A percentile compares a stretch with the other conserved stretches of the same genome.
Evolutionary conservation across 2,329 filamentous ascomycete genomes (phyloP).

Genomic region (Metarhizium rileyi): DNA sequence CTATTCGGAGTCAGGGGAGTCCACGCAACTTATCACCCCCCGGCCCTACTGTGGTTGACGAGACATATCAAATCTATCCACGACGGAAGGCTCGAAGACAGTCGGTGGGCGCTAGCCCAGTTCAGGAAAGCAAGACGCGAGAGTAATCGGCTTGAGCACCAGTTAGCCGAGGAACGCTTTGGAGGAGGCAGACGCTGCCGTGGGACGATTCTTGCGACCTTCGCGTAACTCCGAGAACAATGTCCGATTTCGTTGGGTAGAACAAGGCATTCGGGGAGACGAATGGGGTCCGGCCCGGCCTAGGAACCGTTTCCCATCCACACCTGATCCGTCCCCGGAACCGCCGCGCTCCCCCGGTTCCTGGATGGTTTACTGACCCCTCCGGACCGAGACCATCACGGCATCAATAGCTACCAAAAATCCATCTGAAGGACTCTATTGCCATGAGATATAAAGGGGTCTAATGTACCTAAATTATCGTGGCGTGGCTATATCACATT

Average conservation of each 20-base stretch:
- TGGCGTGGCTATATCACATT: not conserved
- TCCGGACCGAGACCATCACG: no score
- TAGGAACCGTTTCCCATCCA: not conserved
- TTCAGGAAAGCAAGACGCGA: not conserved
- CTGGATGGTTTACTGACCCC: no score
- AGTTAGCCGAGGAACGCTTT: not conserved
- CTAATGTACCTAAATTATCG: not conserved
- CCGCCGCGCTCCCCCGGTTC: no score
- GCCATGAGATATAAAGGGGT: no score
- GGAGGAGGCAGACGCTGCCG: constrained; percentile 8
- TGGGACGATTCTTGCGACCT: constrained; percentile 5
- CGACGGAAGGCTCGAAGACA: not conserved
- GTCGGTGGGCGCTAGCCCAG: not conserved
- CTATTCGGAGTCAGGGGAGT: not conserved
- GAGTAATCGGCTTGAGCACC: not conserved
- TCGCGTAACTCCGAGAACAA: constrained; percentile 5
- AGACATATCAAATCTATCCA: not conserved
- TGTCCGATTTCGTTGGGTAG: constrained; percentile 8
- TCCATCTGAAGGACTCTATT: no score
- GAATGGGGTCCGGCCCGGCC: constrained; percentile 6
- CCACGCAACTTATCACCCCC: not conserved
- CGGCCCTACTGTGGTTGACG: not conserved
- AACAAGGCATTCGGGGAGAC: constrained; percentile 9
- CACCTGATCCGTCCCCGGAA: no score
- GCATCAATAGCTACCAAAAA: no score